Conservation (phyloP, 2,329 filamentous ascomycete genomes). For the Penicillium hesseltinei region DNA sequence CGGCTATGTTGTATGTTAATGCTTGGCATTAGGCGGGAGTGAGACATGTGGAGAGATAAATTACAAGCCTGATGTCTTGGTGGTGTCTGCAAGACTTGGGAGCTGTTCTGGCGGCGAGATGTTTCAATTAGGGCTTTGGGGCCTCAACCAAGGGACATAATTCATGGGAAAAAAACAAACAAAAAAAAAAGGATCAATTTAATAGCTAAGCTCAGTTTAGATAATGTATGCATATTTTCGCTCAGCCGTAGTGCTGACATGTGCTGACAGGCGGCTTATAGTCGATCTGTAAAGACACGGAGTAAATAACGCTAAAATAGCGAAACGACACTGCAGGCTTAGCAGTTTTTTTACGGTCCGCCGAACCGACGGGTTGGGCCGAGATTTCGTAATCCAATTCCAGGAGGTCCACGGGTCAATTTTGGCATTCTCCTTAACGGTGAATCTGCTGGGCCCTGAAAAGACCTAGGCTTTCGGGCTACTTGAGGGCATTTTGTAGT, state of each 20-base stretch:
- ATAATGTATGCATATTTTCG: neutral
- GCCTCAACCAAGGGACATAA: neutral
- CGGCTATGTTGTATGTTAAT: too few species aligned
- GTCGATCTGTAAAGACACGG: constrained; percentile 3
- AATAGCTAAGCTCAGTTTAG: neutral
- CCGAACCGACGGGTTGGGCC: neutral
- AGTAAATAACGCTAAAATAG: neutral
- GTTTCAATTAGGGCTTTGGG: neutral
- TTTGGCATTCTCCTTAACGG: neutral
- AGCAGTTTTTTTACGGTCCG: neutral
- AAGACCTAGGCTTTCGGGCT: neutral
- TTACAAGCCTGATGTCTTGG: neutral
- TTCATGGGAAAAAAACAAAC: neutral
- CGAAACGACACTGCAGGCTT: too few species aligned
- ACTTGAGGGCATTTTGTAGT: neutral
- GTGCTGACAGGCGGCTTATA: constrained; percentile 10
- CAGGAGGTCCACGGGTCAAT: neutral
- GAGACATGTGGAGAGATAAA: neutral
- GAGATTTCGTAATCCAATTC: neutral
- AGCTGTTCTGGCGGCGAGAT: too few species aligned
- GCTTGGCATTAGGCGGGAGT: neutral
- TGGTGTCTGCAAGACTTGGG: neutral
- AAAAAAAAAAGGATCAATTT: too few species aligned
- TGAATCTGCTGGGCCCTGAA: neutral
- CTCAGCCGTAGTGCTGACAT: neutral